phyloP scores from a whole-genome alignment of 768 basidiomycete species.

The Hemileccinum rubropunctum region DNA sequence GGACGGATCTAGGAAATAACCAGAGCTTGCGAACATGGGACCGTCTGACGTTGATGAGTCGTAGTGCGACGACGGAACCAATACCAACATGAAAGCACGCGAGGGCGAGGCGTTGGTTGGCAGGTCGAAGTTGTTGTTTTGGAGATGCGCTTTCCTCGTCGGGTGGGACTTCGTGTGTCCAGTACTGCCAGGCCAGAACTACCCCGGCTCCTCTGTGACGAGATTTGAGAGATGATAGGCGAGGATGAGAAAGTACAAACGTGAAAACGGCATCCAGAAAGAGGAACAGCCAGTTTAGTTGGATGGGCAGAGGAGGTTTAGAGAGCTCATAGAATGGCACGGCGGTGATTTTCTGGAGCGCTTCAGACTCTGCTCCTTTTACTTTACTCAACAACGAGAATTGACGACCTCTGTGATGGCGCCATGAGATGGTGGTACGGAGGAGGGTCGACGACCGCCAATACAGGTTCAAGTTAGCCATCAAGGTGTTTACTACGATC shows the following conservation, averaged over 20 bases:
- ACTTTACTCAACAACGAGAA: conserved; percentile 10
- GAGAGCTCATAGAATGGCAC: conserved; percentile 28
- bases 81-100: conserved; percentile 27
- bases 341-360: conserved; percentile 15
- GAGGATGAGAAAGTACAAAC: conserved; percentile 14
- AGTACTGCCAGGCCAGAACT: conserved; percentile 28
- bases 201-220: conserved; percentile 22
- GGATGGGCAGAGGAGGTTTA: conserved; percentile 17
- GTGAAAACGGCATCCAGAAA: conserved; percentile 30
- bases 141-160: conserved; percentile 14
- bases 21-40: conserved; percentile 31
- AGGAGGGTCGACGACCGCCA: conserved; percentile 13
- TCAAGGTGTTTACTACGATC: too few relatives aligned
- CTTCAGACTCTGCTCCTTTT: conserved; percentile 11
- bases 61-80: conserved; percentile 28
- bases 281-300: conserved; percentile 27
- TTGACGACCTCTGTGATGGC: conserved; percentile 6
- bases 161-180: conserved; percentile 19
- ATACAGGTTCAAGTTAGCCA: conserved; percentile 8
- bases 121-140: conserved; percentile 27
- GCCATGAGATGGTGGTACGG: background rate
- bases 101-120: conserved; percentile 28
- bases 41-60: conserved; percentile 26
- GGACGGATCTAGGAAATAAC: conserved; percentile 27
- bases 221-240: background rate